These are phyloP conservation scores for Phytophthora podocarpi DNA, from an alignment of 352 stramenopile species.

Conservation along the genomic window DNA sequence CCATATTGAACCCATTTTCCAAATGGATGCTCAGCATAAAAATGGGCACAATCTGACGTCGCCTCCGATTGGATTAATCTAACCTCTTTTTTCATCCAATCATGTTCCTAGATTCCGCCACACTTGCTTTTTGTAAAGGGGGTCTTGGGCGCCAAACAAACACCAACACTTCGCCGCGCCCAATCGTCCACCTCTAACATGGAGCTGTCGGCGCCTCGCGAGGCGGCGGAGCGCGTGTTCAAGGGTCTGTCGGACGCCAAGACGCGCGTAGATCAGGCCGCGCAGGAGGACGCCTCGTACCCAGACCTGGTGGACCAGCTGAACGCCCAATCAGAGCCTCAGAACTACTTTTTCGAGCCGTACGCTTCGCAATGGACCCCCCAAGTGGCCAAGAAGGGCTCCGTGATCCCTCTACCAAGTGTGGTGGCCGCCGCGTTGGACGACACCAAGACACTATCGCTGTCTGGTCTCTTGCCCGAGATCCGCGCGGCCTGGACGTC, in stretches of 20 bases:
- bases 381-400: constrained; percentile 80
- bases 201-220: constrained; percentile 24
- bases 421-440: constrained; percentile 77
- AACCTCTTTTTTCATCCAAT: too few relatives aligned
- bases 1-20: too few relatives aligned
- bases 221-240: constrained; percentile 50
- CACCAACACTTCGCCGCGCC: constrained; percentile 4
- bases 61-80: too few relatives aligned
- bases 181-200: constrained; percentile 30
- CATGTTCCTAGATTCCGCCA: too few relatives aligned
- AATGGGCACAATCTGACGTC: too few relatives aligned
- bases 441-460: constrained; percentile 66
- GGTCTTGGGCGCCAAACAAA: not conserved
- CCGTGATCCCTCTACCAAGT: constrained; percentile 64
- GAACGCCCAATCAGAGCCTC: constrained; percentile 78
- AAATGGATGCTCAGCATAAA: too few relatives aligned
- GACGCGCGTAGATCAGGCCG: constrained; percentile 73
- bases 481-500: constrained; percentile 94
- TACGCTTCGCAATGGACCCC: constrained; percentile 83
- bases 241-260: constrained; percentile 78
- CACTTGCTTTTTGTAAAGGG: constrained; percentile 38
- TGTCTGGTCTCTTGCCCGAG: constrained; percentile 93
- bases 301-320: constrained; percentile 85
- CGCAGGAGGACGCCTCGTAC: constrained; percentile 73
- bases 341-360: constrained; percentile 91